A percentile compares a stretch with the other conserved stretches of the same genome.
These are phyloP conservation scores for Solanum ahanhuiri DNA, from an alignment of 257 asterid genomes.

Conservation along the genomic window DNA sequence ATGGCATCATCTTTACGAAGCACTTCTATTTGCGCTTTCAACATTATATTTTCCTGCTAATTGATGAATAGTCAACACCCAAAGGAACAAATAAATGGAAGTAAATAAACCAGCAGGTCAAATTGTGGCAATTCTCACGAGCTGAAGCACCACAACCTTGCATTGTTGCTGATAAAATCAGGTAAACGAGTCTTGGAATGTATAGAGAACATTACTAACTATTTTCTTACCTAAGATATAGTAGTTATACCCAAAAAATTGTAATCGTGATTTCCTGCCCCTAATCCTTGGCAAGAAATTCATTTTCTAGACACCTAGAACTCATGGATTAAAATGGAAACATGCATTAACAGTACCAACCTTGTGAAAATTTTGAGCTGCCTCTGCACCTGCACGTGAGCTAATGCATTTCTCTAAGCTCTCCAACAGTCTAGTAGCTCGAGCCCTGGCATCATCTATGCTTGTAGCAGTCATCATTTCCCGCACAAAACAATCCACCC, in stretches of 20 bases:
- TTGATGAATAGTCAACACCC: background rate
- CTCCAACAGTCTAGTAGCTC: constrained; percentile 54
- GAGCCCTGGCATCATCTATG: constrained; percentile 62
- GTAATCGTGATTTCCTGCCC: background rate
- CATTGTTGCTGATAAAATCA: background rate
- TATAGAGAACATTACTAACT: background rate
- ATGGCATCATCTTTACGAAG: constrained; percentile 46
- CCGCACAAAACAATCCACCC: constrained; percentile 63
- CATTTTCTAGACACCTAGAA: background rate
- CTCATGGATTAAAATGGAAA: background rate
- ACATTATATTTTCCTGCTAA: constrained; percentile 49
- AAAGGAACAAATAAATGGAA: background rate
- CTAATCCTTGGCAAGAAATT: background rate
- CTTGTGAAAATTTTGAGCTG: constrained; percentile 43
- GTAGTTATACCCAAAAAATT: background rate
- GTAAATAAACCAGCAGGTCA: background rate
- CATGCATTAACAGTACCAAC: constrained; percentile 17
- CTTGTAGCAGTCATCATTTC: constrained; percentile 65
- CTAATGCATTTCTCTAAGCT: constrained; percentile 61
- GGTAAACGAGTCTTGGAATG: background rate
- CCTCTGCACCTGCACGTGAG: constrained; percentile 30
- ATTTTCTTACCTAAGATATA: background rate
- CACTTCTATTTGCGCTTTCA: constrained; percentile 57
- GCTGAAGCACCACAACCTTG: background rate
- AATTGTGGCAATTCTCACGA: background rate